Evolutionary conservation across 23 red algal species (phyloP).

Genomic region (Cyanidiococcus yangmingshanensis): DNA sequence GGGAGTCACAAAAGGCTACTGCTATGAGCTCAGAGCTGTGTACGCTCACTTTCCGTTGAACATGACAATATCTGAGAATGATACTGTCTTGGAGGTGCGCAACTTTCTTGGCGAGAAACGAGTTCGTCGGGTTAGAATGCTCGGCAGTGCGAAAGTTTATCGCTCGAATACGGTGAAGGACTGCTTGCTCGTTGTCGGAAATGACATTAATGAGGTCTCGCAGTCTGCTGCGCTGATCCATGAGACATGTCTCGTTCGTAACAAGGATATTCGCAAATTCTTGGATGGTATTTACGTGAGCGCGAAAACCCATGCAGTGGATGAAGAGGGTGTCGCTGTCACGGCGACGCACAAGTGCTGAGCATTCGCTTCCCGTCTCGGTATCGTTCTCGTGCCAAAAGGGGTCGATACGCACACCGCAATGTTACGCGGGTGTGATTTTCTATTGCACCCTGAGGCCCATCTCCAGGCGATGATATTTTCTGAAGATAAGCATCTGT

Average conservation of each 20-base stretch:
- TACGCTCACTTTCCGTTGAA: conserved; percentile 99
- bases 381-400: no score
- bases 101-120: conserved; percentile 99
- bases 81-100: conserved; percentile 67
- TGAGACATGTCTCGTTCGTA: conserved; percentile 78
- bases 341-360: conserved; percentile 11
- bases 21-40: conserved; percentile 94
- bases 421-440: no score
- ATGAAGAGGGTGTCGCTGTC: conserved; percentile 19
- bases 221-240: conserved; percentile 93
- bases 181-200: conserved; percentile 77
- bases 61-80: conserved; percentile 66
- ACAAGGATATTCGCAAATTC: conserved; percentile 98
- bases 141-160: conserved; percentile 59
- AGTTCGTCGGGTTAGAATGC: conserved; percentile 76
- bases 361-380: no score
- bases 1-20: conserved; percentile 69
- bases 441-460: no score
- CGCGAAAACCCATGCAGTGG: conserved; percentile 29
- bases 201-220: conserved; percentile 78
- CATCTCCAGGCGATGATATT: no score
- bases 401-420: no score
- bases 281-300: conserved; percentile 96
- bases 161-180: conserved; percentile 83
- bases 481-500: no score